These are phyloP conservation scores for Spathaspora sp. DNA, from an alignment of 805 yeast species.

Conservation along the genomic window DNA sequence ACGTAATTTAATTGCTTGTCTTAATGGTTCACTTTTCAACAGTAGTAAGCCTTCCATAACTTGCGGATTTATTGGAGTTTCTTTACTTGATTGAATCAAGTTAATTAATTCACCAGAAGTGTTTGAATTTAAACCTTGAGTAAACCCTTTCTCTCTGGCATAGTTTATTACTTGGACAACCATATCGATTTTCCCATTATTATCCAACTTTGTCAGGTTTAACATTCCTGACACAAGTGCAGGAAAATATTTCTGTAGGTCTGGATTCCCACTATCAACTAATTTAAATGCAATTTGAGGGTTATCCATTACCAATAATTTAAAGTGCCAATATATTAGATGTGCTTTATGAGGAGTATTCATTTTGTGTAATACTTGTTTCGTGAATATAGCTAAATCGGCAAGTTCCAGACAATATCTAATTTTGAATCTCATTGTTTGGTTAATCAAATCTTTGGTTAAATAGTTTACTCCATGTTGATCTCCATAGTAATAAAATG, in stretches of 20 bases:
- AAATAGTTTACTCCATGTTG: slow-evolving; percentile 1
- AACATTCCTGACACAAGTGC: not conserved
- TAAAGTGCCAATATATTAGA: slow-evolving; percentile 12
- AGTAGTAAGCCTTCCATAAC: not conserved
- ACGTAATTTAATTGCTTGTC: not conserved
- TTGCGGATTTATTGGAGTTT: not conserved
- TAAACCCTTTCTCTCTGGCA: not conserved
- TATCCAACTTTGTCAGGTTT: not conserved
- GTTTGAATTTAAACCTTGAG: not conserved
- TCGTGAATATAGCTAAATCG: not conserved
- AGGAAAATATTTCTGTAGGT: not conserved
- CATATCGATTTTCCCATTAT: not conserved
- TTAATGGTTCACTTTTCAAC: not conserved
- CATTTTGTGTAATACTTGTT: not conserved
- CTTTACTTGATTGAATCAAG: not conserved
- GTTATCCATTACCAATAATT: slow-evolving; percentile 22
- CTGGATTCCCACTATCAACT: not conserved
- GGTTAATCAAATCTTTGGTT: slow-evolving; percentile 2
- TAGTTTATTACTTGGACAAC: not conserved
- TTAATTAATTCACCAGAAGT: not conserved
- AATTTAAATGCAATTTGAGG: slow-evolving; percentile 21
- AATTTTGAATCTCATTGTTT: slow-evolving; percentile 7
- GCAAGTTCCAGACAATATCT: slow-evolving; percentile 2
- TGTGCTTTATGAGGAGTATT: not conserved
- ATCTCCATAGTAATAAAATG: not conserved